Evolutionary conservation across 257 asterid genomes (phyloP).

Genomic region (Lavandula angustifolia): DNA sequence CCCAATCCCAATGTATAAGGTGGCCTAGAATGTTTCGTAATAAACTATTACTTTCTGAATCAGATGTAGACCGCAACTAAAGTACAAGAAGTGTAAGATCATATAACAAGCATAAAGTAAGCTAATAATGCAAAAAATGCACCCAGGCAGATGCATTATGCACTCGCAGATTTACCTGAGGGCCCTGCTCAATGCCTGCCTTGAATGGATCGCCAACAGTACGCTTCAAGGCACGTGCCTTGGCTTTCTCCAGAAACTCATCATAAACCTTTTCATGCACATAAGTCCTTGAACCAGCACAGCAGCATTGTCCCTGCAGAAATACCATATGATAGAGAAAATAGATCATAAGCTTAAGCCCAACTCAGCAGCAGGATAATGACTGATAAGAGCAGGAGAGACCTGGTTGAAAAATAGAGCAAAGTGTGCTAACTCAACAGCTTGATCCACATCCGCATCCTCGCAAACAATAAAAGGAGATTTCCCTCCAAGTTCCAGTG

Average conservation of each 20-base stretch:
- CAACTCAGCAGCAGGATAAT: not conserved
- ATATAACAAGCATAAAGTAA: not conserved
- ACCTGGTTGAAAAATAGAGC: slow-evolving; percentile 98
- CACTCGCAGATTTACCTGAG: slow-evolving; percentile 59
- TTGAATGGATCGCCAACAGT: slow-evolving; percentile 95
- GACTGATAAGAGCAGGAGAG: slow-evolving; percentile 15
- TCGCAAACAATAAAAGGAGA: slow-evolving; percentile 96
- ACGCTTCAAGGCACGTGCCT: slow-evolving; percentile 69
- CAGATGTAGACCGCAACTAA: too few species aligned
- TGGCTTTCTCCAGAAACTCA: slow-evolving; percentile 84
- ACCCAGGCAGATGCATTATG: not conserved
- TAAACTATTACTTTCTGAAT: not conserved
- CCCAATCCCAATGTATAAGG: too few species aligned
- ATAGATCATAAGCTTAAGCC: not conserved
- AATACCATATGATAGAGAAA: slow-evolving; percentile 2
- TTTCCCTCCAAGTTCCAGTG: slow-evolving; percentile 97
- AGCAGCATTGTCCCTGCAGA: slow-evolving; percentile 93
- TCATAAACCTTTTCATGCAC: slow-evolving; percentile 89
- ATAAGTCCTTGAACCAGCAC: slow-evolving; percentile 90
- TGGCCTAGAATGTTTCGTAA: not conserved
- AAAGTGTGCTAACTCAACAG: slow-evolving; percentile 90
- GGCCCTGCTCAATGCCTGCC: slow-evolving; percentile 86
- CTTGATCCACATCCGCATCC: slow-evolving; percentile 93
- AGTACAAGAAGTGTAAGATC: not conserved
- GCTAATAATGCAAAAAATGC: not conserved